Conservation (phyloP, 768 basidiomycete genomes). For the Tephrocybe sp. region DNA sequence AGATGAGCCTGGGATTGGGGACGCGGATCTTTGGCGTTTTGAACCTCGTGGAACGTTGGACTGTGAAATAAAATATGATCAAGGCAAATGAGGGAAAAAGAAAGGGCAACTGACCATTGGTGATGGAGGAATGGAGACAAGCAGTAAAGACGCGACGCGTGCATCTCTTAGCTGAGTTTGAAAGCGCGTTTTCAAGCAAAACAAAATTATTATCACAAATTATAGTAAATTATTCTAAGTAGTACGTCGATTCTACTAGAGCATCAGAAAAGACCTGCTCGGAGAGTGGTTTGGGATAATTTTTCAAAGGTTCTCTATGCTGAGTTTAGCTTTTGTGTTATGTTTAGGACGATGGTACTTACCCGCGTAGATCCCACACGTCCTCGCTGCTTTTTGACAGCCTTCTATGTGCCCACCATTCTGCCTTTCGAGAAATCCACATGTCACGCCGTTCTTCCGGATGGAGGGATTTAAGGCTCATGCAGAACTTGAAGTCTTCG, state of each 20-base stretch:
- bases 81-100: conserved; percentile 4
- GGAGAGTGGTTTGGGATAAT: conserved; percentile 43
- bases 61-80: background rate
- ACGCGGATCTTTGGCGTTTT: conserved; percentile 63
- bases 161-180: conserved; percentile 34
- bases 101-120: conserved; percentile 33
- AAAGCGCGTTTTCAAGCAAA: conserved; percentile 31
- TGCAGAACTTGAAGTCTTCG: conserved; percentile 94
- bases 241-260: background rate
- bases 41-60: conserved; percentile 40
- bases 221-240: conserved; percentile 8
- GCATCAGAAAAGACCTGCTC: conserved; percentile 11
- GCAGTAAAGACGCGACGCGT: conserved; percentile 42
- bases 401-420: conserved; percentile 90
- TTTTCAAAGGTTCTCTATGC: conserved; percentile 45
- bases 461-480: conserved; percentile 75
- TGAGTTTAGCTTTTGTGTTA: background rate
- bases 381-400: conserved; percentile 86
- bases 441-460: conserved; percentile 75
- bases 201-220: background rate
- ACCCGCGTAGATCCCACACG: conserved; percentile 90
- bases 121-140: conserved; percentile 14
- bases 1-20: conserved; percentile 50
- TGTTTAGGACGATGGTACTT: conserved; percentile 24
- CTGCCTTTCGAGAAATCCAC: conserved; percentile 85